A percentile compares a stretch with the other conserved stretches of the same genome.
These are phyloP conservation scores for Aspergillus sclerotialis DNA, from an alignment of 2,329 filamentous ascomycete genomes.

Conservation along the genomic window DNA sequence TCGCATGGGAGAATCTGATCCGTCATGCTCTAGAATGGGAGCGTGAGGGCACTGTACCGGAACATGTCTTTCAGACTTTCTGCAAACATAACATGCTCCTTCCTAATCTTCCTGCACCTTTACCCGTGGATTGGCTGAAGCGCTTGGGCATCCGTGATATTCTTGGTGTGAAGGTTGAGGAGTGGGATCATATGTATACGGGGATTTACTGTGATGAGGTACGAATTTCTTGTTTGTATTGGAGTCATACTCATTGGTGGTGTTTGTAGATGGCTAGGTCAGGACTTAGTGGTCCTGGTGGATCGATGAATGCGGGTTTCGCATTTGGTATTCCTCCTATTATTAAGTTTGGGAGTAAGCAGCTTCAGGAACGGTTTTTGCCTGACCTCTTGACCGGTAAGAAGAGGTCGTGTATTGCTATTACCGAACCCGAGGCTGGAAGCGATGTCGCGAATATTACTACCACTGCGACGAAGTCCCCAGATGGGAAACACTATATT, in stretches of 20 bases:
- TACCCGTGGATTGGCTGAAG: constrained; percentile 63
- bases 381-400: constrained; percentile 61
- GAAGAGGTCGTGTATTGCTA: constrained; percentile 67
- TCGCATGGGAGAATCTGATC: constrained; percentile 57
- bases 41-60: constrained; percentile 54
- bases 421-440: constrained; percentile 69
- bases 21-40: constrained; percentile 65
- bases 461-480: constrained; percentile 57
- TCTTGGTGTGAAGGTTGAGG: constrained; percentile 61
- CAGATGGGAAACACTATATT: constrained; percentile 61
- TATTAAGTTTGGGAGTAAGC: constrained; percentile 57
- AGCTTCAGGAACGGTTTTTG: constrained; percentile 59
- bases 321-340: constrained; percentile 67
- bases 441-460: constrained; percentile 67
- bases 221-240: constrained; percentile 1
- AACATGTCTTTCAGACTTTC: constrained; percentile 59
- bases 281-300: constrained; percentile 57
- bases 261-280: constrained; percentile 51
- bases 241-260: background rate
- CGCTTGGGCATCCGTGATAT: constrained; percentile 60
- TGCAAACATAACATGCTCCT: constrained; percentile 61
- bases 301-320: constrained; percentile 63
- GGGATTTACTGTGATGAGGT: constrained; percentile 65
- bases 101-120: constrained; percentile 61
- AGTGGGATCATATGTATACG: constrained; percentile 66